These are phyloP conservation scores for Starmera amethionina DNA, from an alignment of 805 yeast genomes.

Conservation along the genomic window DNA sequence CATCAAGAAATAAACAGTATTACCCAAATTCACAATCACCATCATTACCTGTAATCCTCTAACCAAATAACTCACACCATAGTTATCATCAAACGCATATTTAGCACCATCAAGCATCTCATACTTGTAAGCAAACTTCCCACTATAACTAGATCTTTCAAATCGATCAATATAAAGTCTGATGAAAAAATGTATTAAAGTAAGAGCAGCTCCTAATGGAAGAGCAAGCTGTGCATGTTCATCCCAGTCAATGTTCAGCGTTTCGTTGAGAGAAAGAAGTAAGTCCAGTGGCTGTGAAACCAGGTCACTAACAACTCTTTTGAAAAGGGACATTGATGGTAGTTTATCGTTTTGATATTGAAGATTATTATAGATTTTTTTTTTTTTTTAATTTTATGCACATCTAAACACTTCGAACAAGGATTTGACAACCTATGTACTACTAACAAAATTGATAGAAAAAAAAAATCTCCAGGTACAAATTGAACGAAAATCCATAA, in stretches of 20 bases:
- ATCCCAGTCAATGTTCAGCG: slow-evolving; percentile 17
- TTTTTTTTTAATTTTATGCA: too few species aligned
- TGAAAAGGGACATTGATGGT: too few species aligned
- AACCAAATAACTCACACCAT: slow-evolving; percentile 2
- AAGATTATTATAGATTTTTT: too few species aligned
- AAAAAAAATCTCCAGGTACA: too few species aligned
- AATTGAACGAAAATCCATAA: not conserved
- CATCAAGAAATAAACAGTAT: slow-evolving; percentile 12
- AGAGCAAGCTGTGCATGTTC: slow-evolving; percentile 15
- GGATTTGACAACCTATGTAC: too few species aligned
- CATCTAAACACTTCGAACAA: too few species aligned
- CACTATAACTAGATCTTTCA: slow-evolving; percentile 1
- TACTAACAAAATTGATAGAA: too few species aligned
- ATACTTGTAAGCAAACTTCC: slow-evolving; percentile 6
- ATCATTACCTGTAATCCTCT: slow-evolving; percentile 5
- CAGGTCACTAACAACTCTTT: too few species aligned
- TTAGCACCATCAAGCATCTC: slow-evolving; percentile 12
- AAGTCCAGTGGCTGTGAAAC: too few species aligned
- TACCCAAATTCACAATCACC: slow-evolving; percentile 10
- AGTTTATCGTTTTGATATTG: too few species aligned
- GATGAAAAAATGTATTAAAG: slow-evolving; percentile 15
- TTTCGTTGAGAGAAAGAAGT: not conserved
- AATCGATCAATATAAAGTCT: slow-evolving; percentile 13
- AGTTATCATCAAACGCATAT: slow-evolving; percentile 1
- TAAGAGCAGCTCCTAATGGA: slow-evolving; percentile 14